Evolutionary conservation across 1,139 yeast species (phyloP), one percentile per base, ranked within the genome.

Genomic region (Zygoascus sp.): DNA sequence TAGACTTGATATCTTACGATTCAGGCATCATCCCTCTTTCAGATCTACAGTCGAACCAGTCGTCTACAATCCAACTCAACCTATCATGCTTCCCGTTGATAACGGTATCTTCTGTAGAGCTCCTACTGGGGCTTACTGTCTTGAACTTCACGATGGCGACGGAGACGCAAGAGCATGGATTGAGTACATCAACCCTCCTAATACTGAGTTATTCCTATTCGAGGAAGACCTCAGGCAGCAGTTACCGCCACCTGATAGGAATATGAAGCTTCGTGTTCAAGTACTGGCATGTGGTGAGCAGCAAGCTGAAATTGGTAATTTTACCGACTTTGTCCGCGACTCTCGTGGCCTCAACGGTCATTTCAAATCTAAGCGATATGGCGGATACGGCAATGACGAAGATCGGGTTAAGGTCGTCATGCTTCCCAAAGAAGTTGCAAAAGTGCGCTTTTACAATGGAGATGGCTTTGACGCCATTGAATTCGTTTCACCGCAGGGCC

Each of bases 21-120:
- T 84, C 62, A 67, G 88, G 41, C 79, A 77, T 60, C 97, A 92
- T 64, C 95, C 85, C 5, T 77, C 87, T 0, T 90, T 90, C 64
- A 66, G 82, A 2, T 63, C 85, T 23, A 94, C 95, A 0, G 63
- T 71, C 9, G 97, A 92, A 61, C 65, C 60, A 55, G 53, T 66
- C 55, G 32, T 63, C 53, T 35, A 56, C 46, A 48, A 57, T 49
- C 56, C 61, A 5, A 57, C 58, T 19, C 66, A 68, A 48, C 76
- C 80, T 1, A 52, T 68, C n/a, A 56, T 74, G 5, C 69, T 66
- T 46, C 75, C 80, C 1, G 55, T 75, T 11, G 76, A 74, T 17
- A 65, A 69, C 21, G 81, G 81, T 0, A 69, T 74, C 1, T 66
- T 75, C 30, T 69, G 84, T 13, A 72, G 68, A 42, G 77, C 87